Conservation (phyloP, 352 stramenopile genomes). For the Globisporangium spinosum region DNA sequence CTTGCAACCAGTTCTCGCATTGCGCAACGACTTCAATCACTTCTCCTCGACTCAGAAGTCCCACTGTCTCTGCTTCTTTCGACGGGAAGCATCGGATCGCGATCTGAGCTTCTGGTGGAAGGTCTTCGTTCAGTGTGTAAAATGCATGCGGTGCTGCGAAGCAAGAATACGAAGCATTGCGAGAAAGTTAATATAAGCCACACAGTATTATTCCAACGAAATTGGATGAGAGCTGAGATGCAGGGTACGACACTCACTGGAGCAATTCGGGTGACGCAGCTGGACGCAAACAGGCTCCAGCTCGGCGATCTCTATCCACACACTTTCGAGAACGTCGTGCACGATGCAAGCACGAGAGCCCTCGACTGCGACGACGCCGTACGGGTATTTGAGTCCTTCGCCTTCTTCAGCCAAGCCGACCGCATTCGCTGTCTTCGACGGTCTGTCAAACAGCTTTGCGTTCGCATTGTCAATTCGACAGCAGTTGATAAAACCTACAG, state of each 20-base stretch:
- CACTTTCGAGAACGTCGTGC: constrained; percentile 38
- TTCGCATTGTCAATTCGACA: constrained; percentile 33
- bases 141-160: constrained; percentile 40
- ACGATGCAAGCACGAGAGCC: constrained; percentile 30
- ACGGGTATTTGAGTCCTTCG: constrained; percentile 38
- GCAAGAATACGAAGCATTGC: constrained; percentile 11
- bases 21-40: constrained; percentile 48
- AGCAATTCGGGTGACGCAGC: constrained; percentile 41
- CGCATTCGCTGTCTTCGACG: constrained; percentile 22
- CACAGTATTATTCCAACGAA: constrained; percentile 14
- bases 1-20: constrained; percentile 52
- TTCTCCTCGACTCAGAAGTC: constrained; percentile 47
- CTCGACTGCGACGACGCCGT: constrained; percentile 35
- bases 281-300: constrained; percentile 43
- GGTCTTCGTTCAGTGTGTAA: constrained; percentile 47
- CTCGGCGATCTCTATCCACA: constrained; percentile 54
- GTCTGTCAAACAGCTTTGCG: constrained; percentile 38
- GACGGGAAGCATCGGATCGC: constrained; percentile 61
- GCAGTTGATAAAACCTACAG: constrained; percentile 37
- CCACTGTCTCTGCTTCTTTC: constrained; percentile 51
- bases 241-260: constrained; percentile 28
- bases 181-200: not conserved
- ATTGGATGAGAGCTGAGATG: not conserved
- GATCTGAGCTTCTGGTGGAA: constrained; percentile 63
- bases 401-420: constrained; percentile 32